phyloP scores from a whole-genome alignment of 371 early-diverging fungal genomes.

The Mortierella sp. region DNA sequence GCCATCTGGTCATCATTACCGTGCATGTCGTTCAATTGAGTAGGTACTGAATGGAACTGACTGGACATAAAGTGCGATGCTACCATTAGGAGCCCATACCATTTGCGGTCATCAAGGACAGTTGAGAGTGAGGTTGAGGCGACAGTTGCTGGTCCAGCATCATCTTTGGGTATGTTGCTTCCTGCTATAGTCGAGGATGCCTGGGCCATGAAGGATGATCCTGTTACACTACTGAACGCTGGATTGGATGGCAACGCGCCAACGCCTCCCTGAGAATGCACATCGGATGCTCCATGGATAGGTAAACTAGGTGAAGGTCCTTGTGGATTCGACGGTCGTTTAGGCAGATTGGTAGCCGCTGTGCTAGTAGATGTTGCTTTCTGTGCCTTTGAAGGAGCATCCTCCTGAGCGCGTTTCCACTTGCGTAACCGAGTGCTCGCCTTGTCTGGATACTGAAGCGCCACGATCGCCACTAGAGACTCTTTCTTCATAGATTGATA shows the following conservation, averaged over 20 bases:
- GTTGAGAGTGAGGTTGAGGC: slow-evolving; percentile 17
- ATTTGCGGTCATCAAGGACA: slow-evolving; percentile 34
- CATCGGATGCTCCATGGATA: slow-evolving; percentile 3
- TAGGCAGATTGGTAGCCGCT: slow-evolving; percentile 12
- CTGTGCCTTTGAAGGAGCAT: not conserved
- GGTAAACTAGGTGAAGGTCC: slow-evolving; percentile 25
- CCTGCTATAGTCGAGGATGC: slow-evolving; percentile 1
- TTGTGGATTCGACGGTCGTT: slow-evolving; percentile 30
- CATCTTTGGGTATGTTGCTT: slow-evolving; percentile 21
- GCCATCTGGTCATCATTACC: slow-evolving; percentile 13
- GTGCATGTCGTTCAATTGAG: slow-evolving; percentile 7
- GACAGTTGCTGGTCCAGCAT: slow-evolving; percentile 8
- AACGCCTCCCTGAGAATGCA: not conserved
- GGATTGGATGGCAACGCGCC: slow-evolving; percentile 2
- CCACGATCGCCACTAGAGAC: slow-evolving; percentile 43
- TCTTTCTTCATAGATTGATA: slow-evolving; percentile 31
- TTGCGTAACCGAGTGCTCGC: slow-evolving; percentile 29
- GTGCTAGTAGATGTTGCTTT: not conserved
- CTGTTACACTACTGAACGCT: slow-evolving; percentile 5
- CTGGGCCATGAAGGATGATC: slow-evolving; percentile 1
- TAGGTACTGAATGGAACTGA: slow-evolving; percentile 15
- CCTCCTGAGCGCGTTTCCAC: slow-evolving; percentile 40
- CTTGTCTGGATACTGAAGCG: slow-evolving; percentile 46
- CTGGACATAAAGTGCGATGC: slow-evolving; percentile 30
- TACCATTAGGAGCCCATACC: slow-evolving; percentile 40